phyloP scores from a whole-genome alignment of 129 eudicot species.

The Escallonia rubra region DNA sequence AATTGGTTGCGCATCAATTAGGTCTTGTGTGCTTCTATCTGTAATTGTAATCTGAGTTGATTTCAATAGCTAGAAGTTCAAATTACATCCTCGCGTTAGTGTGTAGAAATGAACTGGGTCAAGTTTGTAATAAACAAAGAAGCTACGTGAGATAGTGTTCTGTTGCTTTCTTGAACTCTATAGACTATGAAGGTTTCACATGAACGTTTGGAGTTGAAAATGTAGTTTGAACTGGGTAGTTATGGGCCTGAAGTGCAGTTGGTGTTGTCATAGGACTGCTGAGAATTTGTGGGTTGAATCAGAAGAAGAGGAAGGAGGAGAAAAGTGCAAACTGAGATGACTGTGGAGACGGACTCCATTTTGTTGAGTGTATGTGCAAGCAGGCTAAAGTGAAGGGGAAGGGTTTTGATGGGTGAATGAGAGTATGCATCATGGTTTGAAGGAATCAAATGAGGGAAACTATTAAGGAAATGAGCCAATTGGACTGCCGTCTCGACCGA shows the following conservation, averaged over 20 bases:
- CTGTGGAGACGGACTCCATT: conserved; percentile 9
- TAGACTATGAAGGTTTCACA: conserved; percentile 44
- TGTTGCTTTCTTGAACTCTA: conserved; percentile 26
- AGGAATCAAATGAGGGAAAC: not conserved
- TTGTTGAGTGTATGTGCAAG: conserved; percentile 1
- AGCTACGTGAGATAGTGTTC: conserved; percentile 31
- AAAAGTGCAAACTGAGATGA: not conserved
- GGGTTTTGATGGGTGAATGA: not conserved
- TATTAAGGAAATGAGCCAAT: not conserved
- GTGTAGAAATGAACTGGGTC: conserved; percentile 7
- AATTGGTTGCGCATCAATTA: too few species aligned
- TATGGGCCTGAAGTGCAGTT: conserved; percentile 26
- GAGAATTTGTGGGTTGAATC: conserved; percentile 9
- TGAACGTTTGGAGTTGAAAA: conserved; percentile 24
- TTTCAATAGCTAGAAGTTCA: too few species aligned
- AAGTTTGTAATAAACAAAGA: conserved; percentile 27
- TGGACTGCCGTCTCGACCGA: conserved; percentile 9
- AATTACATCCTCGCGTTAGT: too few species aligned
- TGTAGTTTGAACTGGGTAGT: conserved; percentile 28
- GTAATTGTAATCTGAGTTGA: too few species aligned
- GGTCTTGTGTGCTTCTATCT: too few species aligned
- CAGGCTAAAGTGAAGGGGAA: too few species aligned
- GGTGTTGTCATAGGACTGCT: conserved; percentile 34
- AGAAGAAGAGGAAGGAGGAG: conserved; percentile 10
- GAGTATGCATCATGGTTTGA: not conserved